A percentile compares a stretch with the other conserved stretches of the same genome.
Evolutionary conservation across 805 yeast genomes (phyloP).

Genomic region (Hanseniaspora vineae): DNA sequence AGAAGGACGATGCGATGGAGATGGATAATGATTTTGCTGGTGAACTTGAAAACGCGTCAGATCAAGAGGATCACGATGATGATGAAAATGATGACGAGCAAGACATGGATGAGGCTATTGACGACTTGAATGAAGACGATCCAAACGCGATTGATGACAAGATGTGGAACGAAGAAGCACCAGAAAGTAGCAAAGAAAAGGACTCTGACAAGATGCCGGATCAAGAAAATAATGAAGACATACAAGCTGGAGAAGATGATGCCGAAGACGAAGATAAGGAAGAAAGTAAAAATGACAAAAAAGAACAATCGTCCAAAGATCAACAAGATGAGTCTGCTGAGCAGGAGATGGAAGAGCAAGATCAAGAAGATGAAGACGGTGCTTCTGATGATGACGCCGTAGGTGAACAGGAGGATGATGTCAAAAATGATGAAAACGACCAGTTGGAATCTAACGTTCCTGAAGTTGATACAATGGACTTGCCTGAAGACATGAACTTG

Average conservation of each 20-base stretch:
- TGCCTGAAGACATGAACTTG: constrained; percentile 84
- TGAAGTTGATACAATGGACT: constrained; percentile 73
- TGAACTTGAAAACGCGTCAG: constrained; percentile 65
- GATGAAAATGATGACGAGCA: constrained; percentile 49
- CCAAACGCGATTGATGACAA: constrained; percentile 60
- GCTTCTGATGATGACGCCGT: constrained; percentile 53
- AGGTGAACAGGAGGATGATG: constrained; percentile 73
- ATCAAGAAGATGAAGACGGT: constrained; percentile 26
- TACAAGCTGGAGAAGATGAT: constrained; percentile 28
- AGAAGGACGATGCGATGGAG: constrained; percentile 80
- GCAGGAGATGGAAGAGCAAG: constrained; percentile 23
- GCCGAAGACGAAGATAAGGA: constrained; percentile 21
- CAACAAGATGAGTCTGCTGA: constrained; percentile 8
- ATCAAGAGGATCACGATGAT: constrained; percentile 44
- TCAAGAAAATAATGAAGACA: constrained; percentile 34
- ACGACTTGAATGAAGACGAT: constrained; percentile 41
- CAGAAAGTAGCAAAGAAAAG: constrained; percentile 67
- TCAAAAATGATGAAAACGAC: constrained; percentile 53
- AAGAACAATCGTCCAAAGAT: constrained; percentile 5
- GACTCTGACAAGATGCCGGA: constrained; percentile 63
- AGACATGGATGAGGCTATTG: constrained; percentile 53
- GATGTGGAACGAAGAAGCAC: constrained; percentile 79
- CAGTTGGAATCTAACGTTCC: constrained; percentile 64
- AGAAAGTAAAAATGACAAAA: constrained; percentile 18
- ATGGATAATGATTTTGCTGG: constrained; percentile 98